Evolutionary conservation across 345 rosid genomes (phyloP).

Genomic region (Lepidium aucheri): DNA sequence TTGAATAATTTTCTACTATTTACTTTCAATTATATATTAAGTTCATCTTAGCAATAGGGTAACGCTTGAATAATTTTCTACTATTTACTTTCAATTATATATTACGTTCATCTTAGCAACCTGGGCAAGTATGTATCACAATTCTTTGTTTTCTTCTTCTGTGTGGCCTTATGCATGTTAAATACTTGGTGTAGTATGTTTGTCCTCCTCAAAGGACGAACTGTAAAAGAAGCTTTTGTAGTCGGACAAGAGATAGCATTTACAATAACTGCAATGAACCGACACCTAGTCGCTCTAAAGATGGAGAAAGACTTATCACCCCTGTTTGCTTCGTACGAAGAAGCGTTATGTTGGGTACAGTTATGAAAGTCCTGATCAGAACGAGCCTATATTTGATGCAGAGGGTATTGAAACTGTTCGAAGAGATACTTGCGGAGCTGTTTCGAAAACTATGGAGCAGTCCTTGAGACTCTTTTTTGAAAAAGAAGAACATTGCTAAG

Average conservation of each 20-base stretch:
- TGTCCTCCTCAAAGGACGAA: constrained; percentile 80
- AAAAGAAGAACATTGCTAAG: constrained; percentile 49
- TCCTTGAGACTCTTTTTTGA: constrained; percentile 76
- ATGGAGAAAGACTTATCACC: constrained; percentile 96
- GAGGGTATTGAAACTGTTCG: constrained; percentile 97
- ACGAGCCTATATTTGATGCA: constrained; percentile 76
- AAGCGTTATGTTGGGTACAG: constrained; percentile 96
- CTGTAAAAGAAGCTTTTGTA: constrained; percentile 55
- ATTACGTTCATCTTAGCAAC: neutral
- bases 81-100: neutral
- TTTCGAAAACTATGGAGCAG: constrained; percentile 84
- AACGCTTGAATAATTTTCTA: neutral
- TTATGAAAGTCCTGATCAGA: constrained; percentile 72
- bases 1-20: too few species aligned
- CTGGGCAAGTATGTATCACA: neutral
- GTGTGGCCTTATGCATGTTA: constrained; percentile 14
- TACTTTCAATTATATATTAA: too few species aligned
- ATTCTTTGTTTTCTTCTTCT: neutral
- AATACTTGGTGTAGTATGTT: constrained; percentile 67
- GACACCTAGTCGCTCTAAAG: constrained; percentile 81
- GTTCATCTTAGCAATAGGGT: too few species aligned
- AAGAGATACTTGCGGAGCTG: constrained; percentile 83
- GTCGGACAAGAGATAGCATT: constrained; percentile 81
- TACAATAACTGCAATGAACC: constrained; percentile 80
- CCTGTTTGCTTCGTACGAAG: constrained; percentile 91